phyloP scores from a whole-genome alignment of 805 yeast genomes.

The Blastobotrys chiropterorum region DNA sequence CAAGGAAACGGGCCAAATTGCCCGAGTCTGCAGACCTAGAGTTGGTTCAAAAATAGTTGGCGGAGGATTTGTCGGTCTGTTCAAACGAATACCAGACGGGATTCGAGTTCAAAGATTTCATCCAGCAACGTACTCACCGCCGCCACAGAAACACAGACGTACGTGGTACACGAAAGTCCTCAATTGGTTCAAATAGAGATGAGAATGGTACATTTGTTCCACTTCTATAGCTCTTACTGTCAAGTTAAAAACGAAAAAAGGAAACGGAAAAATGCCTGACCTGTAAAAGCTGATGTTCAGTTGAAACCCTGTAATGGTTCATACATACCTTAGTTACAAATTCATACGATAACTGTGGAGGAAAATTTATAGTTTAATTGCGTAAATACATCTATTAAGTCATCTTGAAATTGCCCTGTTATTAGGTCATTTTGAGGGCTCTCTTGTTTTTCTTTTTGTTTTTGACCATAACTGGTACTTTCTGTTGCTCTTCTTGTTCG shows the following conservation, averaged over 20 bases:
- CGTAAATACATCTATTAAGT: not conserved
- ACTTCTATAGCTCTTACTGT: not conserved
- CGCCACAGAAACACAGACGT: not conserved
- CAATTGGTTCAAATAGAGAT: not conserved
- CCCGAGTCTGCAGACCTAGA: conserved; percentile 44
- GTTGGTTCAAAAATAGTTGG: conserved; percentile 43
- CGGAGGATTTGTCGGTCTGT: conserved; percentile 46
- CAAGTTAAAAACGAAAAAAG: no score
- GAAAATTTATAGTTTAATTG: not conserved
- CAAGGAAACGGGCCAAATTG: conserved; percentile 37
- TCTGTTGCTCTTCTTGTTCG: conserved; percentile 36
- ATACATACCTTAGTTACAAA: no score
- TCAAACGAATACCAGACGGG: conserved; percentile 16
- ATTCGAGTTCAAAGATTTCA: not conserved
- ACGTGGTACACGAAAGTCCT: not conserved
- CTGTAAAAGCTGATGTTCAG: no score
- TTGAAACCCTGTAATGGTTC: no score
- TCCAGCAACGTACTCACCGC: not conserved
- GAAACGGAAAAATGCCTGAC: no score
- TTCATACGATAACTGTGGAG: no score
- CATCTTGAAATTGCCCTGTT: no score
- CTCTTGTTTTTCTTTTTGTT: conserved; percentile 43
- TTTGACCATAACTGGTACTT: conserved; percentile 52
- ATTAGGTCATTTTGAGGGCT: not conserved
- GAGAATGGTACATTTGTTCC: no score